Percentiles rank a stretch among this genome's conserved stretches.
Conservation (phyloP, 345 rosid species). For the Corchorus olitorius region DNA sequence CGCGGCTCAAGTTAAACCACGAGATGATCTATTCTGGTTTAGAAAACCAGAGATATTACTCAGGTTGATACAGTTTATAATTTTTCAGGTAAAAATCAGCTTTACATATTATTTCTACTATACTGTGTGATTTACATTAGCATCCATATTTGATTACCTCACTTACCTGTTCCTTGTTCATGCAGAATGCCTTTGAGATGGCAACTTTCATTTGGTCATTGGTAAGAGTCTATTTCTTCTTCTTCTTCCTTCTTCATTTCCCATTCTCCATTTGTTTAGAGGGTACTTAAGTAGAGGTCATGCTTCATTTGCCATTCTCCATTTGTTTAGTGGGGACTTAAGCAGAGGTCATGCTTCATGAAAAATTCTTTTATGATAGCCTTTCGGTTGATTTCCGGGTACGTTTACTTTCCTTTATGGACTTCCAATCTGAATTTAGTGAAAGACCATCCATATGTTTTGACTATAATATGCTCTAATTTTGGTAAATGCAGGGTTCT, state of each 20-base stretch:
- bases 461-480: not conserved
- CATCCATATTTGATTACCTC: conserved; percentile 2
- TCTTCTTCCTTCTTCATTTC: not conserved
- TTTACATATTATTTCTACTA: not conserved
- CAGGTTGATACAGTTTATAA: conserved; percentile 78
- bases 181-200: conserved; percentile 98
- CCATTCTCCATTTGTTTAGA: conserved; percentile 42
- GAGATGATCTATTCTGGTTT: conserved; percentile 92
- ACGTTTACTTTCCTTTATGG: not conserved
- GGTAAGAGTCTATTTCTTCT: conserved; percentile 46
- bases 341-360: conserved; percentile 90
- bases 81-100: conserved; percentile 63
- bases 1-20: conserved; percentile 85
- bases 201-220: conserved; percentile 94
- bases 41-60: conserved; percentile 82
- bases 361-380: conserved; percentile 73
- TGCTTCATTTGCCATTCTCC: conserved; percentile 34
- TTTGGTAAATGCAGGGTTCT: conserved; percentile 55
- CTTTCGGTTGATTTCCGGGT: conserved; percentile 78
- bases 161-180: conserved; percentile 16
- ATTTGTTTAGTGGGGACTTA: conserved; percentile 73
- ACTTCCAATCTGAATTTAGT: not conserved
- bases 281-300: conserved; percentile 78
- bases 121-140: not conserved
- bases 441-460: not conserved